Conservation (phyloP, 1,139 yeast species). For the Suhomyces yuchorum region DNA sequence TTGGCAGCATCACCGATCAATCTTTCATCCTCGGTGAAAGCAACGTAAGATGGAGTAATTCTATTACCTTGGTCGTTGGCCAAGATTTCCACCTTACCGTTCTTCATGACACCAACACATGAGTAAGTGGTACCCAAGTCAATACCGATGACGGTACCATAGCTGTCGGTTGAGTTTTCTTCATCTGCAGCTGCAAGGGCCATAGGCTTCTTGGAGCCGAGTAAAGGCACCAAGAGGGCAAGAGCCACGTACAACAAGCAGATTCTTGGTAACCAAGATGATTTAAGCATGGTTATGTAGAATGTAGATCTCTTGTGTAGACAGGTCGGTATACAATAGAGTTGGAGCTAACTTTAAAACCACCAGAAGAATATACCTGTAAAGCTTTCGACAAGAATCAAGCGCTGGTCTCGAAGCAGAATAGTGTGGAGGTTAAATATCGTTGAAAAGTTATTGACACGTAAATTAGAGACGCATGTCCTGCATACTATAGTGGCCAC, state of each 20-base stretch:
- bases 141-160: conserved; percentile 83
- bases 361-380: background rate
- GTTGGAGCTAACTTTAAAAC: background rate
- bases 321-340: background rate
- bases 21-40: conserved; percentile 83
- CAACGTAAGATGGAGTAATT: conserved; percentile 90
- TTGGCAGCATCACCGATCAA: conserved; percentile 94
- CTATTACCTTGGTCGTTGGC: conserved; percentile 97
- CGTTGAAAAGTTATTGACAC: conserved; percentile 15
- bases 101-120: conserved; percentile 92
- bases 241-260: conserved; percentile 23
- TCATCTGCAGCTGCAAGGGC: conserved; percentile 40
- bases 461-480: conserved; percentile 9
- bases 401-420: conserved; percentile 4
- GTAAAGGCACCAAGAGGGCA: conserved; percentile 22
- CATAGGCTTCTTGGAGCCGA: conserved; percentile 19
- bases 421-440: conserved; percentile 4
- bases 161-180: conserved; percentile 49
- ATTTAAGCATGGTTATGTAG: conserved; percentile 15
- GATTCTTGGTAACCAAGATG: conserved; percentile 23
- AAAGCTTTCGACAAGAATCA: conserved; percentile 5
- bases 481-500: conserved; percentile 13
- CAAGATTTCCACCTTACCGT: conserved; percentile 86
- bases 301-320: background rate
- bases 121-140: conserved; percentile 89